Evolutionary conservation across 495 filamentous ascomycete genomes (phyloP).

Genomic region (Aspergillus cristatus): DNA sequence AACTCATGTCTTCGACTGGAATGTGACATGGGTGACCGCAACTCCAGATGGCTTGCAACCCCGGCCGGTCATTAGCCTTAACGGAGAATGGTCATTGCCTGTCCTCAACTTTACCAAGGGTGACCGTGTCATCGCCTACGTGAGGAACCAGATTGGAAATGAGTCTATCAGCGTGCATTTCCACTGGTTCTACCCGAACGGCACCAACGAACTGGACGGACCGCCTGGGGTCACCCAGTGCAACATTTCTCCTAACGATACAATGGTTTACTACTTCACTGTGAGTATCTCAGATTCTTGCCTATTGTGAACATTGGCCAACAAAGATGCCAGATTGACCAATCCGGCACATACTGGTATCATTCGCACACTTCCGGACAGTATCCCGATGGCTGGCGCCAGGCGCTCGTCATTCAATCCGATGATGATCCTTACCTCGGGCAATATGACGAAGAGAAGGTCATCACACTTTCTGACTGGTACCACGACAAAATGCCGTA

Average conservation of each 20-base stretch:
- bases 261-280: constrained; percentile 62
- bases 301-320: not conserved
- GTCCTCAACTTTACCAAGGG: constrained; percentile 52
- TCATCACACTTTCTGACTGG: constrained; percentile 54
- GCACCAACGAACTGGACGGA: constrained; percentile 60
- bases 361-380: constrained; percentile 57
- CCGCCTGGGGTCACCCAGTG: constrained; percentile 55
- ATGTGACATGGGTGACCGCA: constrained; percentile 60
- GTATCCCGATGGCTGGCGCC: constrained; percentile 63
- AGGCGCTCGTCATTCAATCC: constrained; percentile 58
- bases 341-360: constrained; percentile 71
- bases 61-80: constrained; percentile 63
- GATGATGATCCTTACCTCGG: constrained; percentile 46
- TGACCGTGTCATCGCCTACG: constrained; percentile 57
- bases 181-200: constrained; percentile 62
- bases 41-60: constrained; percentile 60
- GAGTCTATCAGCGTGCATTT: constrained; percentile 64
- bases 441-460: constrained; percentile 55
- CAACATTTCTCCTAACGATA: constrained; percentile 46
- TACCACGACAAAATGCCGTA: constrained; percentile 41
- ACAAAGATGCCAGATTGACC: constrained; percentile 33
- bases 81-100: constrained; percentile 63
- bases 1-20: too few relatives aligned
- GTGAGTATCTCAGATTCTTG: too few relatives aligned
- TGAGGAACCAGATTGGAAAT: constrained; percentile 58